phyloP scores from a whole-genome alignment of 306 rosid genomes.

The Dalbergia oliveri region DNA sequence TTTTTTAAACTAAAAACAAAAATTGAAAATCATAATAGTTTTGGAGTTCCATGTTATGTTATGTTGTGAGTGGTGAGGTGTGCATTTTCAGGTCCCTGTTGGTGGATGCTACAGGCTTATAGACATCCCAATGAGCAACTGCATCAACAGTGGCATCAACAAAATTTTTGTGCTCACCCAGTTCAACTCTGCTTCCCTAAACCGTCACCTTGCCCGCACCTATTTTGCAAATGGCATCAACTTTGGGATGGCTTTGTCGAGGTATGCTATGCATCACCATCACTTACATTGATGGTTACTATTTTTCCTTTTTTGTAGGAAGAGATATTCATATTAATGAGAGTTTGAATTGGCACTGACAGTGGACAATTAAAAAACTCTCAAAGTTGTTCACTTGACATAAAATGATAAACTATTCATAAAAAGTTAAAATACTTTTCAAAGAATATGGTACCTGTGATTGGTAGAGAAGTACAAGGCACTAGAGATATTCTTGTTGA shows the following conservation, averaged over 20 bases:
- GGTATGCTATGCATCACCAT: slow-evolving; percentile 58
- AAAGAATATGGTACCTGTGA: slow-evolving; percentile 31
- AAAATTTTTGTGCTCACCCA: slow-evolving; percentile 90
- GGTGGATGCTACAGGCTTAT: slow-evolving; percentile 97
- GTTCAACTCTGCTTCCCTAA: slow-evolving; percentile 92
- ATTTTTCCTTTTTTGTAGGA: background rate
- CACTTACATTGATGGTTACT: background rate
- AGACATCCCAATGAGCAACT: slow-evolving; percentile 97
- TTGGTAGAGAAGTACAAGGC: slow-evolving; percentile 39
- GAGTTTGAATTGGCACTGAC: background rate
- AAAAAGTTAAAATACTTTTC: background rate
- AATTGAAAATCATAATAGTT: background rate
- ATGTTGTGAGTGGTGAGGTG: background rate
- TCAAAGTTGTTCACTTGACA: slow-evolving; percentile 19
- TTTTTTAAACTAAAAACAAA: background rate
- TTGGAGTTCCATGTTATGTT: background rate
- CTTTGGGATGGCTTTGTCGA: slow-evolving; percentile 97
- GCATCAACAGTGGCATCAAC: slow-evolving; percentile 89
- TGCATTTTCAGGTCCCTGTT: slow-evolving; percentile 77
- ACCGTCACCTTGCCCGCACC: slow-evolving; percentile 87
- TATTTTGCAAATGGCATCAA: slow-evolving; percentile 88
- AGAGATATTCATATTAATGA: background rate
- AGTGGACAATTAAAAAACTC: background rate
- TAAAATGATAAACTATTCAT: slow-evolving; percentile 1
- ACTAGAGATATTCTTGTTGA: slow-evolving; percentile 13